Evolutionary conservation across 768 basidiomycete species (phyloP).

Genomic region (Lactarius hengduanensis): DNA sequence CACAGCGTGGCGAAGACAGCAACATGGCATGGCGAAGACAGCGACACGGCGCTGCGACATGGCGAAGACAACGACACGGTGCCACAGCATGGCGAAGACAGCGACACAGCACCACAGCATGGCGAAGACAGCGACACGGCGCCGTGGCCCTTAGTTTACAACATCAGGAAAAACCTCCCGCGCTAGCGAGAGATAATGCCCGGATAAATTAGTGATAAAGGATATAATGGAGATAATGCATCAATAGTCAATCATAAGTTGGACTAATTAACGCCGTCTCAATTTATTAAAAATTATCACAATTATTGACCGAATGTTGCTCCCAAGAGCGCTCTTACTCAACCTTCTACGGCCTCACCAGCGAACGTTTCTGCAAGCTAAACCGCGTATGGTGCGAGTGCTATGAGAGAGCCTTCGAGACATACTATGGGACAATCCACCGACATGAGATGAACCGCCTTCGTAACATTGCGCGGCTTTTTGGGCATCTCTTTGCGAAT

Average conservation of each 20-base stretch:
- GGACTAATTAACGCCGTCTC: too few species aligned
- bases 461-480: constrained; percentile 95
- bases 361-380: constrained; percentile 95
- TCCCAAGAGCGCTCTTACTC: constrained; percentile 98
- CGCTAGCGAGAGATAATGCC: background rate
- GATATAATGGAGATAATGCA: background rate
- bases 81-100: too few species aligned
- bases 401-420: constrained; percentile 82
- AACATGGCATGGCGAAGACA: too few species aligned
- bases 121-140: too few species aligned
- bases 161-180: constrained; percentile 4
- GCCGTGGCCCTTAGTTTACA: too few species aligned
- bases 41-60: too few species aligned
- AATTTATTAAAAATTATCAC: too few species aligned
- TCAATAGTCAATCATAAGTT: too few species aligned
- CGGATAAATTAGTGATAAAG: background rate
- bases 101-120: too few species aligned
- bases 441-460: constrained; percentile 98
- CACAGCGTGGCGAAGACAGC: too few species aligned
- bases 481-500: constrained; percentile 86
- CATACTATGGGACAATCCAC: constrained; percentile 95
- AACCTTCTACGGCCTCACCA: constrained; percentile 94
- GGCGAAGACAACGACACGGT: too few species aligned
- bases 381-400: constrained; percentile 92
- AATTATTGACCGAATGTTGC: constrained; percentile 71